phyloP scores from a whole-genome alignment of 208 protist species.

The Leishmania tarentolae region DNA sequence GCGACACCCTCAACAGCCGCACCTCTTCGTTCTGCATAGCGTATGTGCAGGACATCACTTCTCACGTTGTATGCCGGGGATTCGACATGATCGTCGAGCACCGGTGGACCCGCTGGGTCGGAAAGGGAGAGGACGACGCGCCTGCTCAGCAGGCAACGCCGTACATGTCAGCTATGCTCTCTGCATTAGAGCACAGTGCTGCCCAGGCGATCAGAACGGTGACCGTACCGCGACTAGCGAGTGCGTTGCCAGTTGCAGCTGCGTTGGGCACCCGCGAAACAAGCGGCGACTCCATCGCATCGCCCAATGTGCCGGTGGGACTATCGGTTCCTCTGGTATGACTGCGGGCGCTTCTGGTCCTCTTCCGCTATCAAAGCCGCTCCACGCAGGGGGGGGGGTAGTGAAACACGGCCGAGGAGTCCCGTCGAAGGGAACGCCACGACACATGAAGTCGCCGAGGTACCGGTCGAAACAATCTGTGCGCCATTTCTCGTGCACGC shows the following conservation, averaged over 20 bases:
- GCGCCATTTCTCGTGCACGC: constrained; percentile 4
- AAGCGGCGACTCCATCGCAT: neutral
- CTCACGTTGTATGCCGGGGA: constrained; percentile 19
- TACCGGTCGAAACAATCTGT: neutral
- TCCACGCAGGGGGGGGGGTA: neutral
- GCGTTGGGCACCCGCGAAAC: constrained; percentile 1
- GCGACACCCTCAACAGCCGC: neutral
- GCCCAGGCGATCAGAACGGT: neutral
- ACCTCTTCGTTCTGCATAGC: neutral
- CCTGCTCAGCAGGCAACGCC: neutral
- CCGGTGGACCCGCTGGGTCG: constrained; percentile 8
- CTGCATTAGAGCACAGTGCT: constrained; percentile 19
- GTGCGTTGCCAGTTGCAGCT: constrained; percentile 14
- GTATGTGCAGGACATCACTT: constrained; percentile 29
- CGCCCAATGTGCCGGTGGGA: neutral
- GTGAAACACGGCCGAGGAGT: neutral
- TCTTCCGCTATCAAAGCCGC: constrained; percentile 26
- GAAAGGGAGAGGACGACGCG: neutral
- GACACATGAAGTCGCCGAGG: neutral
- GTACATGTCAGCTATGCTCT: constrained; percentile 9
- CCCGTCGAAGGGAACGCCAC: neutral
- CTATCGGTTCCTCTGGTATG: constrained; percentile 16
- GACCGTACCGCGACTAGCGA: constrained; percentile 11
- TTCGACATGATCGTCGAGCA: constrained; percentile 31
- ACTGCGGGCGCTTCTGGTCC: constrained; percentile 20